phyloP scores from a whole-genome alignment of 2,329 filamentous ascomycete species.

The Blastomyces gilchristii region DNA sequence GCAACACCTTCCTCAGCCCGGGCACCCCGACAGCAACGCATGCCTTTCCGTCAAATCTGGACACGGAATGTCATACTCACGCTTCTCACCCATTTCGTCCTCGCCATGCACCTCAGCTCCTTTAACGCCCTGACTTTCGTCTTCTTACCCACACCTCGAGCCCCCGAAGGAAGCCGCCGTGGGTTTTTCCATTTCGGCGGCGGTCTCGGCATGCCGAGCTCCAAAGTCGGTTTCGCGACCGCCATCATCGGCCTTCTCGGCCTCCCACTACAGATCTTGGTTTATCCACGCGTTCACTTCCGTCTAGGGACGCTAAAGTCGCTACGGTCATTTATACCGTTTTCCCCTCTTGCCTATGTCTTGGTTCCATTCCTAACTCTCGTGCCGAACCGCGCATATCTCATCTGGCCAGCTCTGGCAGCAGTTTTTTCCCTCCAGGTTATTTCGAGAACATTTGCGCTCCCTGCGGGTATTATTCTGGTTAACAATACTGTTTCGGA shows the following conservation, averaged over 20 bases:
- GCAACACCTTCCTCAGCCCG: slow-evolving; percentile 21
- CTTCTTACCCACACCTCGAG: slow-evolving; percentile 63
- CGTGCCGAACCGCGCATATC: slow-evolving; percentile 45
- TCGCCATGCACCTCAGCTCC: slow-evolving; percentile 63
- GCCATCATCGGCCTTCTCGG: slow-evolving; percentile 66
- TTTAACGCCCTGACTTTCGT: slow-evolving; percentile 69
- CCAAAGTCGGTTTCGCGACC: slow-evolving; percentile 65
- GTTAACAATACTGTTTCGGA: slow-evolving; percentile 53
- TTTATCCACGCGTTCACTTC: slow-evolving; percentile 59
- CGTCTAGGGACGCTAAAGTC: slow-evolving; percentile 58
- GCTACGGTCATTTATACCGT: slow-evolving; percentile 57
- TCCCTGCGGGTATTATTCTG: slow-evolving; percentile 50
- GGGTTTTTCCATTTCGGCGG: slow-evolving; percentile 53
- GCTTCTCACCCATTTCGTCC: slow-evolving; percentile 54
- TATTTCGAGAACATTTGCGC: slow-evolving; percentile 58
- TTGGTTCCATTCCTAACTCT: slow-evolving; percentile 61
- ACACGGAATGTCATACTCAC: slow-evolving; percentile 46
- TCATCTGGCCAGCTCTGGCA: slow-evolving; percentile 56
- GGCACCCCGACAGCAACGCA: slow-evolving; percentile 28
- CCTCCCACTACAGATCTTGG: slow-evolving; percentile 59
- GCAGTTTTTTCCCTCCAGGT: slow-evolving; percentile 59
- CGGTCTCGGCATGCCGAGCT: slow-evolving; percentile 62
- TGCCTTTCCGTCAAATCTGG: slow-evolving; percentile 43
- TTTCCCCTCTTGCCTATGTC: slow-evolving; percentile 61
- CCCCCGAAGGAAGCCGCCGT: slow-evolving; percentile 32